Evolutionary conservation across 1,284 basidiomycete species (phyloP), one percentile per base, ranked within the genome.

Genomic region (Fomitopsis schrenkii): DNA sequence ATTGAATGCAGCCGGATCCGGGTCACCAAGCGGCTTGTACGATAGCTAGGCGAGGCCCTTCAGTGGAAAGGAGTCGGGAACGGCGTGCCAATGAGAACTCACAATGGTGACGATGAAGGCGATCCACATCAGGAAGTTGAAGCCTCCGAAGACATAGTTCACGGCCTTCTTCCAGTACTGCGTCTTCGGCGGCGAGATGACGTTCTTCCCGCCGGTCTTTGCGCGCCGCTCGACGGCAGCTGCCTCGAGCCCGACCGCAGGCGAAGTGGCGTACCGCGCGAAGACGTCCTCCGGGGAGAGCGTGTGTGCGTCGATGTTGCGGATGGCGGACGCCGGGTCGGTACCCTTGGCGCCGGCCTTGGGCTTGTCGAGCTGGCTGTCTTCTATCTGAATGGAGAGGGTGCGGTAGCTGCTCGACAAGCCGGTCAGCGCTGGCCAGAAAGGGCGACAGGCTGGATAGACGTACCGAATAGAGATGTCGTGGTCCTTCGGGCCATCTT

Each of bases 131-230:
- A 83, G 71, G 61, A 79, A 80, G 63, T 80, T 81, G 71, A 84
- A 84, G 1, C 79, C 82, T 28, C 82, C 83, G 46, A 84, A 84
- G 33, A 83, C 64, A 58, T 83, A 84, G 67, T 79, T 79, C 38
- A 82, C 71, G 0, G 75, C 70, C 70, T 83, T 84, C 69, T 77
- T 75, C 74, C 77, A 77, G 65, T 79, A 79, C 55, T 77, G 75
- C 35, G 75, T 81, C 15, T 79, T 77, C 28, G 81, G 79, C 4
- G 80, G 77, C 8, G 77, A 77, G 30, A 85, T 80, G 45, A 79
- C 67, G 64, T 85, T 85, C 66, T 75, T 79, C 12, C 81, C 82
- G 14, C 59, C 59, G 26, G 81, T 73, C 59, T 74, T 76, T 7
- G 74, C 63, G 6, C 72, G 74, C 44, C 81, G 77, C 44, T 74